Evolutionary conservation across 495 filamentous ascomycete species (phyloP).

Genomic region (Aspergillus nanangensis): DNA sequence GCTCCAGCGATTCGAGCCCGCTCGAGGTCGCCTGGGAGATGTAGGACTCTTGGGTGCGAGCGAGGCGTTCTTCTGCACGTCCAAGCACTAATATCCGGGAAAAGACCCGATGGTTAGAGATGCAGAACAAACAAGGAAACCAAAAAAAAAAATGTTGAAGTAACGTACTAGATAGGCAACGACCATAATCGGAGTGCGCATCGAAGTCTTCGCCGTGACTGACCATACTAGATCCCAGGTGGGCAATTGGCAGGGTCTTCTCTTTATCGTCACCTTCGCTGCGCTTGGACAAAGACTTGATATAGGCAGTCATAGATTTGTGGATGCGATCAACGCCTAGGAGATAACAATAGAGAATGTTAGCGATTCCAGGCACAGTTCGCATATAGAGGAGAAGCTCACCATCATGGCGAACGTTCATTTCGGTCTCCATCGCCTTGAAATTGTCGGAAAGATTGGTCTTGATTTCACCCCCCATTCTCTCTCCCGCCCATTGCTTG

Average conservation of each 20-base stretch:
- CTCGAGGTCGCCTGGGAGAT: constrained; percentile 73
- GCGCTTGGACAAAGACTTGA: constrained; percentile 87
- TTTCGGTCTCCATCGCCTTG: constrained; percentile 88
- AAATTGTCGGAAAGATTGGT: constrained; percentile 89
- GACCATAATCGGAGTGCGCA: constrained; percentile 85
- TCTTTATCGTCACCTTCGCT: constrained; percentile 81
- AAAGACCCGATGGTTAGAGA: constrained; percentile 8
- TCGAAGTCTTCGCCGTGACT: constrained; percentile 93
- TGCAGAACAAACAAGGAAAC: not conserved
- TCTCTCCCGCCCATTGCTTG: constrained; percentile 98
- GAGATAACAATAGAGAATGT: not conserved
- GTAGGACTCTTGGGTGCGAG: constrained; percentile 81
- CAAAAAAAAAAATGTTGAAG: too few species aligned
- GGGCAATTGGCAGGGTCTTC: constrained; percentile 74
- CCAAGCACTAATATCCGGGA: constrained; percentile 56
- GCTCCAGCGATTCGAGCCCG: constrained; percentile 90
- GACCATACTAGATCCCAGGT: constrained; percentile 85
- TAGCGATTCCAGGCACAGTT: constrained; percentile 5
- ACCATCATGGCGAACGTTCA: constrained; percentile 91
- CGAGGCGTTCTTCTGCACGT: constrained; percentile 81
- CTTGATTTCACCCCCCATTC: constrained; percentile 92
- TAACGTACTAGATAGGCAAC: constrained; percentile 72
- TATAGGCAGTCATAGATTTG: constrained; percentile 79
- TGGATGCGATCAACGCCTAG: constrained; percentile 90
- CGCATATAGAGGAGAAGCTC: constrained; percentile 12